Conservation (phyloP, 805 yeast species). For the Myxozyma kluyveri region DNA sequence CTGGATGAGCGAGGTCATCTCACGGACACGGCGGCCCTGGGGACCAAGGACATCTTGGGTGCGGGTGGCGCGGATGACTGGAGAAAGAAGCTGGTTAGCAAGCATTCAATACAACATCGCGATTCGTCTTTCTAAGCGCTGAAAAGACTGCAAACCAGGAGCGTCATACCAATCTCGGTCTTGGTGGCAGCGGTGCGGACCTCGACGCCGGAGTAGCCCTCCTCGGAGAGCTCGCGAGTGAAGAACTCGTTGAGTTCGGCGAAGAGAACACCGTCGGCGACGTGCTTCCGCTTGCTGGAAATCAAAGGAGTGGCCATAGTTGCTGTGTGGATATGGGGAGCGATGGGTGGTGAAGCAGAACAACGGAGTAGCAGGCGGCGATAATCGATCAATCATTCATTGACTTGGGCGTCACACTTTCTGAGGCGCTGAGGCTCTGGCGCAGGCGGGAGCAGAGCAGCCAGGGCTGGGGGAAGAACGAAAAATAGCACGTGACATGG, state of each 20-base stretch:
- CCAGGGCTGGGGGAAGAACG: too few relatives aligned
- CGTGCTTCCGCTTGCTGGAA: constrained; percentile 98
- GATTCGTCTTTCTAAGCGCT: not conserved
- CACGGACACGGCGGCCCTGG: constrained; percentile 99
- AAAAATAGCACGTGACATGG: too few relatives aligned
- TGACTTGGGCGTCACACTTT: too few relatives aligned
- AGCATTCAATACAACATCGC: not conserved
- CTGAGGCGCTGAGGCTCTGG: too few relatives aligned
- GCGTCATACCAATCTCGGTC: constrained; percentile 68
- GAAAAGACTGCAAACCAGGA: constrained; percentile 1
- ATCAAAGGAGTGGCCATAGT: constrained; percentile 46
- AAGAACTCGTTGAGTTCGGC: constrained; percentile 99
- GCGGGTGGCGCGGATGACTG: constrained; percentile 96
- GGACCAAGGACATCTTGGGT: constrained; percentile 98
- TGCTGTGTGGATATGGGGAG: not conserved
- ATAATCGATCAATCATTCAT: too few relatives aligned
- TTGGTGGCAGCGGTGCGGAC: constrained; percentile 97
- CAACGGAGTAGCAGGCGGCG: too few relatives aligned
- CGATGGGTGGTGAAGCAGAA: too few relatives aligned
- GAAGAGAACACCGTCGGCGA: constrained; percentile 99
- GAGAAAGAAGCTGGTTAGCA: too few relatives aligned
- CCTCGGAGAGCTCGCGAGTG: constrained; percentile 99
- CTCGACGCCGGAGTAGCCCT: constrained; percentile 99
- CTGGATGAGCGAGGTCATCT: constrained; percentile 94
- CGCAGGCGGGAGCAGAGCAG: too few relatives aligned